Percentiles rank a stretch among this genome's conserved stretches.
phyloP scores from a whole-genome alignment of 352 stramenopile species.

The Blastocystis sp. region DNA sequence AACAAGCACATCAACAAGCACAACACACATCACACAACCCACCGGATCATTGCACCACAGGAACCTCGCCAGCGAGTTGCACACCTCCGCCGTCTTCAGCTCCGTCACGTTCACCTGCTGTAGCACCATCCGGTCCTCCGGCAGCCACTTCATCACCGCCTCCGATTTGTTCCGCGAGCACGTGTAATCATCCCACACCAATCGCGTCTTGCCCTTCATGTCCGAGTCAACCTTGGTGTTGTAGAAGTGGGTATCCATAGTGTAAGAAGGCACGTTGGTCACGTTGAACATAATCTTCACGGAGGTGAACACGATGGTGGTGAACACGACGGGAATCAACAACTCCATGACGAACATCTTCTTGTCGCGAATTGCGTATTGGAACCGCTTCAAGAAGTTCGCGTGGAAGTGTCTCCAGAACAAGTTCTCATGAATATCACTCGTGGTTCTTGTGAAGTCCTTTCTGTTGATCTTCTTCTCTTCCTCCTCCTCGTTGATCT shows the following conservation, averaged over 20 bases:
- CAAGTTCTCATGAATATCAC: slow-evolving; percentile 71
- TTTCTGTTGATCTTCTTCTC: slow-evolving; percentile 19
- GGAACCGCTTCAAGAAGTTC: slow-evolving; percentile 83
- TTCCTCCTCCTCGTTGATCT: slow-evolving; percentile 21
- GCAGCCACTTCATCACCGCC: neutral
- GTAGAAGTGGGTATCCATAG: slow-evolving; percentile 74
- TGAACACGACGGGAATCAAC: slow-evolving; percentile 79
- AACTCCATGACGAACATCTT: slow-evolving; percentile 82
- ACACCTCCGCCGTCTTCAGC: slow-evolving; percentile 12
- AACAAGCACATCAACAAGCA: neutral
- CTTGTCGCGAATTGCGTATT: slow-evolving; percentile 85
- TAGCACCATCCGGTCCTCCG: slow-evolving; percentile 17
- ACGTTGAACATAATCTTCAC: slow-evolving; percentile 77
- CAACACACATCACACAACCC: neutral
- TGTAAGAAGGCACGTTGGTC: slow-evolving; percentile 73
- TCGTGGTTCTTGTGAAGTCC: slow-evolving; percentile 57
- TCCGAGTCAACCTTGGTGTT: slow-evolving; percentile 72
- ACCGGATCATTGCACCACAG: slow-evolving; percentile 66
- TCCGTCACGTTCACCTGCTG: slow-evolving; percentile 8
- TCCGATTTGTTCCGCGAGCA: neutral
- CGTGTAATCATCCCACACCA: neutral
- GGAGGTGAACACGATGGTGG: slow-evolving; percentile 79
- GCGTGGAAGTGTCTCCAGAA: slow-evolving; percentile 84
- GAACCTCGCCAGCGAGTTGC: slow-evolving; percentile 33
- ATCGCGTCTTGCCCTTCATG: neutral